Base-by-base conservation (phyloP, 208 protist species). In the Leishmania tarentolae region DNA sequence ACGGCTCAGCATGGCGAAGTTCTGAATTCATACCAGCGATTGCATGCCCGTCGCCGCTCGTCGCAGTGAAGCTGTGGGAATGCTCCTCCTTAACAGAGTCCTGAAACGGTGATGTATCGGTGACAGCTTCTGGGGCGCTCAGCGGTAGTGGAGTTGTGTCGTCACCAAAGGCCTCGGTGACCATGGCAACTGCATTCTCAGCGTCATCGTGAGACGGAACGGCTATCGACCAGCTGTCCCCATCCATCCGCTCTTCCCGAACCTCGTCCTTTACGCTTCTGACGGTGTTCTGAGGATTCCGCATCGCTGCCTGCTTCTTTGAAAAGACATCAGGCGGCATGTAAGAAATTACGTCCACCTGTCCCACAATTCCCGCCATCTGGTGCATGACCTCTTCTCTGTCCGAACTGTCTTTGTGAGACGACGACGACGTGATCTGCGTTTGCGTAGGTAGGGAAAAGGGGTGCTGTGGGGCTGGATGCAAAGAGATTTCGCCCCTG, bases 141-240 rank as follows among this genome's bases (percentile, higher is more conserved):
- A 59, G 71, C 17, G 47, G 37, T 77, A 74, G 63, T 31, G 68
- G 71, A 13, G 71, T 72, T 47, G 37, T 59, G 40, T 37, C 53
- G 35, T 75, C 52, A 75, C 31, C 28, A 35, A 31, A 17, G 71
- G 47, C 17, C 28, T 75, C 31, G 31, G 31, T 52, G 24, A 59
- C 47, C 31, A 42, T 17, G 15, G 9, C 17, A 35, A 50, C 28
- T 19, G 73, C 15, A 19, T 56, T 7, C 28, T 46, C 52, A 74
- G 42, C 28, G 46, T 53, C 40, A n/a, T 40, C 3, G 37, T 50
- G 28, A 74, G 42, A 57, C 56, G 69, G 46, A 0, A 3, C 69
- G 28, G 0, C 46, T 40, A 31, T 24, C 28, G 21, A 21, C 46
- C 69, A 21, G 46, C 28, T 56, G 46, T 74, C 46, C 69, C 19